Conservation (phyloP, 257 asterid species). For the Gentiana straminea region DNA sequence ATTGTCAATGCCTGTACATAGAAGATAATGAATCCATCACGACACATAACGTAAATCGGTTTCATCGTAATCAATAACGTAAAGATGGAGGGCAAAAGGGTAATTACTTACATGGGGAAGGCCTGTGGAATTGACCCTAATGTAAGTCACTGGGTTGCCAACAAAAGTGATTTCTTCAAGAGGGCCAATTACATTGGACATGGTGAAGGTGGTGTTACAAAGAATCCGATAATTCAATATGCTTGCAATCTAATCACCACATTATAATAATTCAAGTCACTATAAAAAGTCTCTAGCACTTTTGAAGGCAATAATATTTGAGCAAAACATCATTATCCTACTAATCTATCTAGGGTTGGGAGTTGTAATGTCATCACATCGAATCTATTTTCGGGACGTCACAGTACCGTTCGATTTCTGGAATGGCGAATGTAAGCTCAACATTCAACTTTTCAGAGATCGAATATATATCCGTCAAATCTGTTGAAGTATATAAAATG, state of each 20-base stretch:
- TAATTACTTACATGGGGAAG: slow-evolving; percentile 48
- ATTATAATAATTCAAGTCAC: not conserved
- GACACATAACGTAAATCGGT: not conserved
- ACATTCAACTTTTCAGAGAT: not conserved
- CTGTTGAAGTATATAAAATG: no score
- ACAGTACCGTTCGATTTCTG: no score
- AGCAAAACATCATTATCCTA: no score
- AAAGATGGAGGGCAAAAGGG: not conserved
- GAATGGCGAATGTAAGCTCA: not conserved
- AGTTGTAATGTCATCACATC: no score
- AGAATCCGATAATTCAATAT: slow-evolving; percentile 47
- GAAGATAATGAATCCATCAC: not conserved
- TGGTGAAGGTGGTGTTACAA: slow-evolving; percentile 59
- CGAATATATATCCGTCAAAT: not conserved
- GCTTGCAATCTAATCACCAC: slow-evolving; percentile 33
- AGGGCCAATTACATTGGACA: slow-evolving; percentile 71
- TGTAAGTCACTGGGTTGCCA: slow-evolving; percentile 40
- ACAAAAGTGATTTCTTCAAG: slow-evolving; percentile 32
- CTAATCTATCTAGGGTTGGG: no score
- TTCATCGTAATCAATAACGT: not conserved
- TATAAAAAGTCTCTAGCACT: no score
- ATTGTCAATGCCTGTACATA: slow-evolving; percentile 49
- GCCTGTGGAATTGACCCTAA: slow-evolving; percentile 46
- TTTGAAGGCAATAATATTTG: no score
- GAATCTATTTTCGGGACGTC: no score